These are phyloP conservation scores for Penicillium odoratum DNA, from an alignment of 495 filamentous ascomycete species.

Conservation along the genomic window DNA sequence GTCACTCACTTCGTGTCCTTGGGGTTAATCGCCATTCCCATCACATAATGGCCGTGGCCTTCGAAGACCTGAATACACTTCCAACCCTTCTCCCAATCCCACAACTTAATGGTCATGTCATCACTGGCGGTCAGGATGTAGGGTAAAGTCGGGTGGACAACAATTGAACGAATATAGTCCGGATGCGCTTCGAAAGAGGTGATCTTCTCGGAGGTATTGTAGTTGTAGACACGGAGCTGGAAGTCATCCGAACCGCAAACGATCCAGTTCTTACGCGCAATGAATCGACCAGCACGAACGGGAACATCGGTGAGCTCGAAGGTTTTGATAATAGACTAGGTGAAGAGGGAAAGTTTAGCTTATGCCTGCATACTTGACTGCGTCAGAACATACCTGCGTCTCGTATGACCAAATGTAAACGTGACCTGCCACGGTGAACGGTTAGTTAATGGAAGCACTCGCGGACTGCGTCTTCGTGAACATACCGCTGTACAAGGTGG, in stretches of 20 bases:
- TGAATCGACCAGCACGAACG: conserved; percentile 93
- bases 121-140: conserved; percentile 96
- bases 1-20: conserved; percentile 83
- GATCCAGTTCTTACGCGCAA: conserved; percentile 99
- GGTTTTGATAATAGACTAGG: conserved; percentile 90
- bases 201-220: conserved; percentile 99
- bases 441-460: conserved; percentile 25
- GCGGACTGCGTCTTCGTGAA: conserved; percentile 10
- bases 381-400: conserved; percentile 62
- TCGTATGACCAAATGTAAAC: conserved; percentile 99
- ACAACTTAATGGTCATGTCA: conserved; percentile 99
- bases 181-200: conserved; percentile 97
- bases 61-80: conserved; percentile 98
- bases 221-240: conserved; percentile 94
- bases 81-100: conserved; percentile 99
- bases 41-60: conserved; percentile 97
- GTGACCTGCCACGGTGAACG: conserved; percentile 60
- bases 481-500: conserved; percentile 91
- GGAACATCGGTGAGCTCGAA: conserved; percentile 99
- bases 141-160: conserved; percentile 93
- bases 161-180: conserved; percentile 97
- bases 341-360: conserved; percentile 8
- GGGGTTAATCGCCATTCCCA: conserved; percentile 99
- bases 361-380: neutral
- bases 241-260: conserved; percentile 98